Percentiles rank a stretch among this genome's conserved stretches.
These are phyloP conservation scores for Polygonum maritimum DNA, from an alignment of 148 eudicot species.

Conservation along the genomic window DNA sequence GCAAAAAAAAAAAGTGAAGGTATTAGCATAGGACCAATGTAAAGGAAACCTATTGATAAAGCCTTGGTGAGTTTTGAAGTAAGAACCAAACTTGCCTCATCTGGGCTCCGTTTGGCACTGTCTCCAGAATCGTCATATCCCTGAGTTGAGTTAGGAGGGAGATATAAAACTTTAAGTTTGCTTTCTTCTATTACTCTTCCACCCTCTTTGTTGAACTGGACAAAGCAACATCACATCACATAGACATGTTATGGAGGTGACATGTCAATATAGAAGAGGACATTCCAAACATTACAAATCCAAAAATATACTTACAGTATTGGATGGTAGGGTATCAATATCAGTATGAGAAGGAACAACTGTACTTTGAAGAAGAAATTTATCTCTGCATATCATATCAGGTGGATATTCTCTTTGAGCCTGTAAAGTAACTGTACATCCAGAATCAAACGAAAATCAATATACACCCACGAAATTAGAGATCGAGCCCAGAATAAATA, in stretches of 20 bases:
- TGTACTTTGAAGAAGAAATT: conserved; percentile 86
- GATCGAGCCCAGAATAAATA: not conserved
- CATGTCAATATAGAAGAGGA: not conserved
- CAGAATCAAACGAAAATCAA: conserved; percentile 15
- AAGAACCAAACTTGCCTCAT: conserved; percentile 38
- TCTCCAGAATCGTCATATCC: conserved; percentile 29
- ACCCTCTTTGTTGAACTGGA: conserved; percentile 71
- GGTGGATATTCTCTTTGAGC: conserved; percentile 80
- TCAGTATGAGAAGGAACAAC: conserved; percentile 51
- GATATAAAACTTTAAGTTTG: conserved; percentile 69
- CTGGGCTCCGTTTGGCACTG: conserved; percentile 28
- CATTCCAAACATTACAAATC: not conserved
- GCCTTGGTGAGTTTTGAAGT: not conserved
- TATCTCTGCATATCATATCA: conserved; percentile 79
- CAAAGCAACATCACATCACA: not conserved
- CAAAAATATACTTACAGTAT: conserved; percentile 45
- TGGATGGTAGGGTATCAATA: conserved; percentile 59
- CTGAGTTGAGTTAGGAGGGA: conserved; percentile 28
- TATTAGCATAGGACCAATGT: not conserved
- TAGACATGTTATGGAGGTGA: not conserved
- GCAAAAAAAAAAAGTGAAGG: not conserved
- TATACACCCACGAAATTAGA: not conserved
- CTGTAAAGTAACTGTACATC: conserved; percentile 73
- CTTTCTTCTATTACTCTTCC: conserved; percentile 64
- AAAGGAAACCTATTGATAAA: not conserved